phyloP scores from a whole-genome alignment of 75 land plant genomes.

The Selaginella tamariscina region DNA sequence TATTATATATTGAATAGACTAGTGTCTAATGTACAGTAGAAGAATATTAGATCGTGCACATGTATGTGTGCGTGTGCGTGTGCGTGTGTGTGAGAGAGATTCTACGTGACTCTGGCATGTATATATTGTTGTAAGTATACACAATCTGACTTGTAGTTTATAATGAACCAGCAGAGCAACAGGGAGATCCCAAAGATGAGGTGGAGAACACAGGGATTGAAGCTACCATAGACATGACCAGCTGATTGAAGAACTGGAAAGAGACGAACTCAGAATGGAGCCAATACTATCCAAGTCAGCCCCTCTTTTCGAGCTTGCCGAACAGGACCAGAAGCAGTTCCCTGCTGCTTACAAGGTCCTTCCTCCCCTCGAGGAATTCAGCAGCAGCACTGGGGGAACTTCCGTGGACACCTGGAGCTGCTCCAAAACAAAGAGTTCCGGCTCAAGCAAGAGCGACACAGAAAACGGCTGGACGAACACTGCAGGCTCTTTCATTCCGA shows the following conservation, averaged over 20 bases:
- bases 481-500: not conserved
- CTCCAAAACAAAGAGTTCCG: not conserved
- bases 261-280: not conserved
- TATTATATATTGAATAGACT: no score
- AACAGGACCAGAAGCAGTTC: not conserved
- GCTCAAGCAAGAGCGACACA: not conserved
- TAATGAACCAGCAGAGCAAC: no score
- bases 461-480: not conserved
- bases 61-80: no score
- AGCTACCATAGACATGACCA: not conserved
- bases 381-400: not conserved
- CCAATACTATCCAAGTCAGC: not conserved
- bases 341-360: not conserved
- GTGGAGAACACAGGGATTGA: not conserved
- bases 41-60: no score
- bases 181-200: no score
- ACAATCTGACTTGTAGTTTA: no score
- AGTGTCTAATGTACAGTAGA: no score
- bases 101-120: no score
- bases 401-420: not conserved
- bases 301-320: not conserved
- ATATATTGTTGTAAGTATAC: no score
- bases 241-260: not conserved
- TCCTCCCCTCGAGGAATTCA: not conserved
- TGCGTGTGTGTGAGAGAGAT: no score